These are phyloP conservation scores for Durotheca rogersii DNA, from an alignment of 495 filamentous ascomycete genomes.

Conservation along the genomic window DNA sequence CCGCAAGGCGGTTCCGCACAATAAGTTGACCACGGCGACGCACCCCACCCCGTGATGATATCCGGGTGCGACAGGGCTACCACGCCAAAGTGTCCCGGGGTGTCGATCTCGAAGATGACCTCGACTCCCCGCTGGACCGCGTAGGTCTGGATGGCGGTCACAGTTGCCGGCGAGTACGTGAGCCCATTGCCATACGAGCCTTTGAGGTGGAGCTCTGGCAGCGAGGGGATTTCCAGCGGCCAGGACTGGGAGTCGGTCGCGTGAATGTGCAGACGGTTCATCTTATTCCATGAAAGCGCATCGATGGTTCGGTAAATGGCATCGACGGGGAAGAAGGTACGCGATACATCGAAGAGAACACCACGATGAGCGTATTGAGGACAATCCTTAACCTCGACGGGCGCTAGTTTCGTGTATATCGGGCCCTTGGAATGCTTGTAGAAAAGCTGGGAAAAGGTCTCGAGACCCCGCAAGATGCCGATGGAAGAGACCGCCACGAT, in stretches of 20 bases:
- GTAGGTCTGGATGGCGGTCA: constrained; percentile 65
- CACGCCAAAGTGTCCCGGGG: constrained; percentile 73
- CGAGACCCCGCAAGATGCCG: constrained; percentile 66
- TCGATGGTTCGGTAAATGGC: constrained; percentile 72
- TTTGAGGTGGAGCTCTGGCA: constrained; percentile 67
- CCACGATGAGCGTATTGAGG: constrained; percentile 73
- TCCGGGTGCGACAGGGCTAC: constrained; percentile 67
- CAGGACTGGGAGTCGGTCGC: constrained; percentile 81
- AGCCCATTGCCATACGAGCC: constrained; percentile 65
- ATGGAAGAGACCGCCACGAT: constrained; percentile 63
- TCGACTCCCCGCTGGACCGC: constrained; percentile 67
- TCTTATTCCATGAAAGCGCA: constrained; percentile 70
- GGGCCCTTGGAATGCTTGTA: constrained; percentile 59
- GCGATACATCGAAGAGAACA: constrained; percentile 68
- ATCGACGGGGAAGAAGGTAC: constrained; percentile 62
- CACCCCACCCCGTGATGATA: constrained; percentile 69
- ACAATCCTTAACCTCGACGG: constrained; percentile 63
- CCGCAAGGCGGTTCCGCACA: constrained; percentile 76
- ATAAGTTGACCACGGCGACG: constrained; percentile 65
- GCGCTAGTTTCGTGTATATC: constrained; percentile 66
- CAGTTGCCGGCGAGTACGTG: constrained; percentile 62
- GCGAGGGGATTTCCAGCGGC: constrained; percentile 72
- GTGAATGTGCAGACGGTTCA: constrained; percentile 78
- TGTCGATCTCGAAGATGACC: constrained; percentile 76
- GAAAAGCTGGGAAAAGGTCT: constrained; percentile 76